Base-by-base conservation (phyloP, 139 green algal genomes). In the Pseudopediastrum boryanum region DNA sequence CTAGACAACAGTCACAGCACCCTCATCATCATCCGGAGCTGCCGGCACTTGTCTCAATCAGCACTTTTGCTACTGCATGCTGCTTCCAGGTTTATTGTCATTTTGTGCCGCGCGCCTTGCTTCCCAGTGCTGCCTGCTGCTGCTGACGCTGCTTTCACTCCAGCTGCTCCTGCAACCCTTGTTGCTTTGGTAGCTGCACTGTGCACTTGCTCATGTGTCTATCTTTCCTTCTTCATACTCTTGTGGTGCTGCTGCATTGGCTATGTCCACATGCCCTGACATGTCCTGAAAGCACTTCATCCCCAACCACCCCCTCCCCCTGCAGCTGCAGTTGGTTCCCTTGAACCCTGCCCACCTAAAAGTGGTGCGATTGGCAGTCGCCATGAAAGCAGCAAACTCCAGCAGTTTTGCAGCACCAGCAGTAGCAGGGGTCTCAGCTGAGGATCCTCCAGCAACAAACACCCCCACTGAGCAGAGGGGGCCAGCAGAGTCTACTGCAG, bases 311-410 rank as follows among this genome's bases (percentile, higher is more conserved):
- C n/a, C n/a, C n/a, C n/a, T n/a, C n/a, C n/a, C n/a, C n/a, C n/a
- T 23, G 3, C 2, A 2, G 23, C 13, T 65, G 56, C 21, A 39
- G 56, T n/a, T 65, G 56, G 10, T 65, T 8, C 56, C 19, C 25
- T 8, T 4, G 16, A 58, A 16, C 48, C 16, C 19, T 58, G 48
- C 16, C 48, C 21, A 21, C 19, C 19, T 58, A 58, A 16, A n/a
- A 7, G 80, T 89, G 13, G 77, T 85, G 19, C 85, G 69, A 80
- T 89, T 82, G 2, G 21, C 33, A 10, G 83, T 89, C 9, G 87
- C 74, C 44, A 83, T 86, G 77, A 92, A 92, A 3, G 92, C 94
- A 74, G 95, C 79, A 68, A 74, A 56, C 44, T 85, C 78, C 51
- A 92, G 80, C 38, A 89, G 67, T 59, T 86, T 87, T 83, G 59